Evolutionary conservation across 176 grass and related monocot genomes (phyloP).

Genomic region (Elaeis guineensis): DNA sequence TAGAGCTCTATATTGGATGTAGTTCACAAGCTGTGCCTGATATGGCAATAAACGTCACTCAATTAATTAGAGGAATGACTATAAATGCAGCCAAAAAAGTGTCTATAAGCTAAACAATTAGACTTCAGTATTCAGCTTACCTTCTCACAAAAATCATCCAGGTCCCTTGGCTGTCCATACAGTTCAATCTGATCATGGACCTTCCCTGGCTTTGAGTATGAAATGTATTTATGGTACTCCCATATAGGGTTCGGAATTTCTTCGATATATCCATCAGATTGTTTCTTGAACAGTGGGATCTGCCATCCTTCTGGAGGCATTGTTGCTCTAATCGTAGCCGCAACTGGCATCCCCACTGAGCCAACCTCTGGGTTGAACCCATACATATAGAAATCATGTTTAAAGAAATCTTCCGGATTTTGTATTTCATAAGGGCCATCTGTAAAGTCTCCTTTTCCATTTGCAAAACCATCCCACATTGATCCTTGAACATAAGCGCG

Average conservation of each 20-base stretch:
- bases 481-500: conserved; percentile 86
- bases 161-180: conserved; percentile 64
- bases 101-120: conserved; percentile 7
- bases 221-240: conserved; percentile 98
- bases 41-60: neutral
- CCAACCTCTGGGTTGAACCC: conserved; percentile 98
- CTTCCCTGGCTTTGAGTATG: conserved; percentile 80
- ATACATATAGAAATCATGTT: conserved; percentile 67
- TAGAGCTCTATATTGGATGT: conserved; percentile 89
- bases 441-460: conserved; percentile 63
- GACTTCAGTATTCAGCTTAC: conserved; percentile 27
- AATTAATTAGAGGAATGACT: too few relatives aligned
- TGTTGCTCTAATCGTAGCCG: conserved; percentile 81
- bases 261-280: conserved; percentile 49
- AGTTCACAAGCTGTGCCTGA: conserved; percentile 94
- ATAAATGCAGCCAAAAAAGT: conserved; percentile 10
- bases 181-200: conserved; percentile 89
- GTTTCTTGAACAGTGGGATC: conserved; percentile 74
- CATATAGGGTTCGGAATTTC: conserved; percentile 90
- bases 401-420: conserved; percentile 85
- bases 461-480: conserved; percentile 97
- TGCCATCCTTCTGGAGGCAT: conserved; percentile 89
- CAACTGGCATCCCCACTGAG: conserved; percentile 76
- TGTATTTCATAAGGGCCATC: conserved; percentile 98
- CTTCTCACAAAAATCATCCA: conserved; percentile 89